Evolutionary conservation across 495 filamentous ascomycete species (phyloP).

Genomic region (Trichocladium uniseriatum): DNA sequence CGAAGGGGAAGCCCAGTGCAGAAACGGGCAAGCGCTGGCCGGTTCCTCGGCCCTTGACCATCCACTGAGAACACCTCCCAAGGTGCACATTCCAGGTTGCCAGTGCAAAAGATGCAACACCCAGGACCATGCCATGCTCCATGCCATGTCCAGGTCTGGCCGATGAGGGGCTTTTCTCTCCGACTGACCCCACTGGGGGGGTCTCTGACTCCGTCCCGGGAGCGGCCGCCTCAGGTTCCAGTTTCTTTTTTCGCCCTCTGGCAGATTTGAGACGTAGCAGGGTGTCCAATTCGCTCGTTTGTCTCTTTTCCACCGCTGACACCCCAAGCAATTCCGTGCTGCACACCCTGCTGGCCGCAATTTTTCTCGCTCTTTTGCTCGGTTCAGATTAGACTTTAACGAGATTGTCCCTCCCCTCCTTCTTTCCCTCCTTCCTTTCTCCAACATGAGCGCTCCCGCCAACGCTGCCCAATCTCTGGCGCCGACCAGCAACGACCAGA

Average conservation of each 20-base stretch:
- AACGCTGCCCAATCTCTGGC: conserved; percentile 22
- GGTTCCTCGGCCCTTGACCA: not conserved
- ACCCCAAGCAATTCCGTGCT: conserved; percentile 21
- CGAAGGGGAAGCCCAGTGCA: conserved; percentile 10
- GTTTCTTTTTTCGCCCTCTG: conserved; percentile 15
- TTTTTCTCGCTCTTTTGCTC: conserved; percentile 19
- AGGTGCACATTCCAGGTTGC: too few species aligned
- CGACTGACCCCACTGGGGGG: conserved; percentile 23
- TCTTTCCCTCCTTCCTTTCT: conserved; percentile 22
- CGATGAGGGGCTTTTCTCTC: conserved; percentile 4
- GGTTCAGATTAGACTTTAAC: too few species aligned
- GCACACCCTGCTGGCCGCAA: conserved; percentile 26
- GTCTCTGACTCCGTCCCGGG: conserved; percentile 19
- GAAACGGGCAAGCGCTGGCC: not conserved
- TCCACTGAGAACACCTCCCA: conserved; percentile 3
- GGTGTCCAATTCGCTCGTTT: conserved; percentile 18
- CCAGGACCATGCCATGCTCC: not conserved
- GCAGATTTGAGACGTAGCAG: conserved; percentile 7
- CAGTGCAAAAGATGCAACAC: not conserved
- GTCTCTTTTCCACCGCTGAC: conserved; percentile 19
- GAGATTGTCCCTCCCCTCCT: conserved; percentile 20
- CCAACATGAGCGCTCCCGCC: conserved; percentile 51
- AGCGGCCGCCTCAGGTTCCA: conserved; percentile 15
- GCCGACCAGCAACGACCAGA: conserved; percentile 15
- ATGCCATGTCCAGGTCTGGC: not conserved